Base-by-base conservation (phyloP, 2,329 filamentous ascomycete genomes). In the Beauveria caledonica region DNA sequence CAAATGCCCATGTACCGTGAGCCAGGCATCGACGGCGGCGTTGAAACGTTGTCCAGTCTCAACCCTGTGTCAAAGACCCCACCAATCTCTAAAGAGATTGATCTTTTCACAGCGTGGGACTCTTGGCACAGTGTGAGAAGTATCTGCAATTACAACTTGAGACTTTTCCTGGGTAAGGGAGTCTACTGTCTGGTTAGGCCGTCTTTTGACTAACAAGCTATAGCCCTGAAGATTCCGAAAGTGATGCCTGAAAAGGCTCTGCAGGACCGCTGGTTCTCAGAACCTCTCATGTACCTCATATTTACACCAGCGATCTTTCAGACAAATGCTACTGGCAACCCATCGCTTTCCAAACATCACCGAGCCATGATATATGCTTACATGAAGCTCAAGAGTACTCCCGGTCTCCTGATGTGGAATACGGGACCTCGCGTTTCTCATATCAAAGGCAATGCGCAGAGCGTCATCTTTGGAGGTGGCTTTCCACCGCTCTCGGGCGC, bases 61-160 rank as follows among this genome's bases (percentile, higher is more conserved):
- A 72, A 54, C 63, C 72, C 29, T 63, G 71, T 78, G 44, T 71
- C 71, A 27, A 63, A 63, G 17, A 66, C 66, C 5, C 25, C 23
- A 9, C 33, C 45, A 62, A 63, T 72, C 1, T 69, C 73, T 13
- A 65, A 65, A 17, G 62, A 72, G 39, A 67, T 68, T 7, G 88
- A 93, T 68, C 73, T 89, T 0, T 94, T 90, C 72, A 86, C 86
- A 58, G 82, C 87, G 2, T 99, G 95, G 95, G 92, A 97, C 73
- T 87, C 89, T 1, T 99, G 94, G 94, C 88, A 99, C 71, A 80
- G 87, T 23, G 88, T 99, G 68, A 84, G 94, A 58, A 87, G 86
- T 58, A 79, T 91, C 61, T 97, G 92, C 81, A 88, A 87, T 75
- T 97, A 99, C 74, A 88, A 87, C 73, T 76, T 82, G 60, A 85